phyloP scores from a whole-genome alignment of 2,329 filamentous ascomycete genomes.

The Alternaria atra region DNA sequence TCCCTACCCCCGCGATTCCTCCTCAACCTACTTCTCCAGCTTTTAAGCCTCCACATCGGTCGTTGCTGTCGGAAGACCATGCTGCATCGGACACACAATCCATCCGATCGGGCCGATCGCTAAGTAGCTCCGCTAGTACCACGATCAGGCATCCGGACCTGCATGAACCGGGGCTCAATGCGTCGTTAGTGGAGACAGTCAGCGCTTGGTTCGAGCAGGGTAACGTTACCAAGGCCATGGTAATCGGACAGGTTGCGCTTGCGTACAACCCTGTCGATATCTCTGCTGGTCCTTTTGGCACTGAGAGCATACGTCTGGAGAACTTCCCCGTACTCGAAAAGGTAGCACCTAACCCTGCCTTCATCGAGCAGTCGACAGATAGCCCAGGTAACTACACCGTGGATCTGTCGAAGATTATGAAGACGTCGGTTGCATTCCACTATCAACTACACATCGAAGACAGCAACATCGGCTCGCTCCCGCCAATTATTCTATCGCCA shows the following conservation, averaged over 20 bases:
- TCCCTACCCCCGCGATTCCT: constrained; percentile 34
- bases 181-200: constrained; percentile 92
- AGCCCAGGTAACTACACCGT: constrained; percentile 82
- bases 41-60: constrained; percentile 47
- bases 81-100: constrained; percentile 84
- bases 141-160: constrained; percentile 81
- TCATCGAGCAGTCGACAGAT: constrained; percentile 75
- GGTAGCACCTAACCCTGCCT: constrained; percentile 91
- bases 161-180: constrained; percentile 79
- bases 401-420: constrained; percentile 73
- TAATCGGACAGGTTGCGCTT: constrained; percentile 89
- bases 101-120: constrained; percentile 84
- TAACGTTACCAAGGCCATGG: constrained; percentile 72
- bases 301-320: constrained; percentile 79
- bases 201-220: constrained; percentile 83
- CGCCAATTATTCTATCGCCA: constrained; percentile 77
- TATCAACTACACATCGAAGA: constrained; percentile 82
- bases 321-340: constrained; percentile 89
- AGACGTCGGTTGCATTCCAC: constrained; percentile 85
- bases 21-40: constrained; percentile 48
- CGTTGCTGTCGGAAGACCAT: constrained; percentile 62
- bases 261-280: constrained; percentile 73
- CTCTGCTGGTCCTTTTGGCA: constrained; percentile 51
- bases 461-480: constrained; percentile 64
- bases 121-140: constrained; percentile 70